Percentiles rank a stretch among this genome's conserved stretches.
Conservation (phyloP, 2,329 filamentous ascomycete genomes). For the Exophiala bonariae region DNA sequence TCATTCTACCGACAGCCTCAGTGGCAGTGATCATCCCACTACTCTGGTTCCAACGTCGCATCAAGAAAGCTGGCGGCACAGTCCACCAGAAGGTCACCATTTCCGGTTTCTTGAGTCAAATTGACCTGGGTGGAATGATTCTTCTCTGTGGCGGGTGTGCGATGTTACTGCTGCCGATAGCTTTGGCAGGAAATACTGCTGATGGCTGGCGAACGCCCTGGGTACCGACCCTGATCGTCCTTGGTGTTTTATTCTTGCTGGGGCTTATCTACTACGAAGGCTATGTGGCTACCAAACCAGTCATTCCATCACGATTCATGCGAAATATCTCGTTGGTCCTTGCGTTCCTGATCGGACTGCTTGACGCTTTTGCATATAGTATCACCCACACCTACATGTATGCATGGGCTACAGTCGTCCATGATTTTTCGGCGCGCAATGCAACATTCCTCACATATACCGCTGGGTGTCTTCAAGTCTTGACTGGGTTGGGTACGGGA, state of each 20-base stretch:
- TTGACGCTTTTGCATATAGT: slow-evolving; percentile 47
- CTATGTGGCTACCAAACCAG: slow-evolving; percentile 43
- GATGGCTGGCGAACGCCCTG: slow-evolving; percentile 48
- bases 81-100: slow-evolving; percentile 29
- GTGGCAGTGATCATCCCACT: slow-evolving; percentile 39
- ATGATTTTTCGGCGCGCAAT: slow-evolving; percentile 40
- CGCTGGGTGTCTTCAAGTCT: slow-evolving; percentile 44
- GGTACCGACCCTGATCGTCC: slow-evolving; percentile 45
- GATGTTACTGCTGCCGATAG: slow-evolving; percentile 50
- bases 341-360: slow-evolving; percentile 39
- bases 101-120: slow-evolving; percentile 34
- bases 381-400: slow-evolving; percentile 52
- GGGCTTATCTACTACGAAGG: slow-evolving; percentile 51
- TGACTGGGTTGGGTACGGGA: slow-evolving; percentile 43
- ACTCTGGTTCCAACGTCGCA: slow-evolving; percentile 38
- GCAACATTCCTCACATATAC: slow-evolving; percentile 46
- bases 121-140: slow-evolving; percentile 43
- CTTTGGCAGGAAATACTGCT: slow-evolving; percentile 44
- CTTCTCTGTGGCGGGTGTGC: slow-evolving; percentile 52
- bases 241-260: slow-evolving; percentile 44
- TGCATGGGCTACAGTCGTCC: slow-evolving; percentile 47
- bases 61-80: slow-evolving; percentile 32
- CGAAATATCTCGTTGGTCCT: slow-evolving; percentile 44
- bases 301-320: slow-evolving; percentile 50
- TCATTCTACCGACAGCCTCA: slow-evolving; percentile 42